phyloP scores from a whole-genome alignment of 164 flowering plant genomes.

The Nymphaea colorata region DNA sequence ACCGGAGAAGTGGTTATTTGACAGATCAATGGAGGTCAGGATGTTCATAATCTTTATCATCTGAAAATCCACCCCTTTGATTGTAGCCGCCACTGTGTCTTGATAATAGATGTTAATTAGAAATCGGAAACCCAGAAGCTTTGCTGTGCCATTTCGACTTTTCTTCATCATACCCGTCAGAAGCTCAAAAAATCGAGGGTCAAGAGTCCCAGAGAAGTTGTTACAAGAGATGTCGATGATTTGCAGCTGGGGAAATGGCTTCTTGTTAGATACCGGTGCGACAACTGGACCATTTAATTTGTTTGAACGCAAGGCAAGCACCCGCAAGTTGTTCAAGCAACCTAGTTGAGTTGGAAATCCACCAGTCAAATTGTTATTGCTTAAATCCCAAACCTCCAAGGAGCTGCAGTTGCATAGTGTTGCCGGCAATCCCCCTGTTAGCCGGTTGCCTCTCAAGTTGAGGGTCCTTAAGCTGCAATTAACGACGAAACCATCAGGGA shows the following conservation, averaged over 20 bases:
- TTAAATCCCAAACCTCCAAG: slow-evolving; percentile 37
- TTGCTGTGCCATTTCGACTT: not conserved
- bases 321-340: slow-evolving; percentile 21
- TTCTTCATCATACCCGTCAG: not conserved
- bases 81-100: not conserved
- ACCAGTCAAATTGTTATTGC: slow-evolving; percentile 29
- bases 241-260: slow-evolving; percentile 24
- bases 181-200: not conserved
- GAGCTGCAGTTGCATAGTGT: slow-evolving; percentile 29
- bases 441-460: slow-evolving; percentile 24
- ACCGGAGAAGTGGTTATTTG: not conserved
- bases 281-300: slow-evolving; percentile 25
- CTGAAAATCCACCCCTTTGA: slow-evolving; percentile 1
- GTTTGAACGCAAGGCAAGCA: slow-evolving; percentile 38
- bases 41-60: not conserved
- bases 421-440: slow-evolving; percentile 34
- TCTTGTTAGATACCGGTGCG: not conserved
- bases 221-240: slow-evolving; percentile 44
- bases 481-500: slow-evolving; percentile 21
- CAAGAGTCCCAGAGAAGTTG: slow-evolving; percentile 23
- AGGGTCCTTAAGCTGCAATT: slow-evolving; percentile 26
- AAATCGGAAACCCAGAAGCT: not conserved
- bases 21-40: not conserved
- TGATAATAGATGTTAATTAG: not conserved
- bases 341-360: slow-evolving; percentile 33